These are phyloP conservation scores for Monotropa hypopitys DNA, from an alignment of 179 eudicot genomes.

Conservation along the genomic window DNA sequence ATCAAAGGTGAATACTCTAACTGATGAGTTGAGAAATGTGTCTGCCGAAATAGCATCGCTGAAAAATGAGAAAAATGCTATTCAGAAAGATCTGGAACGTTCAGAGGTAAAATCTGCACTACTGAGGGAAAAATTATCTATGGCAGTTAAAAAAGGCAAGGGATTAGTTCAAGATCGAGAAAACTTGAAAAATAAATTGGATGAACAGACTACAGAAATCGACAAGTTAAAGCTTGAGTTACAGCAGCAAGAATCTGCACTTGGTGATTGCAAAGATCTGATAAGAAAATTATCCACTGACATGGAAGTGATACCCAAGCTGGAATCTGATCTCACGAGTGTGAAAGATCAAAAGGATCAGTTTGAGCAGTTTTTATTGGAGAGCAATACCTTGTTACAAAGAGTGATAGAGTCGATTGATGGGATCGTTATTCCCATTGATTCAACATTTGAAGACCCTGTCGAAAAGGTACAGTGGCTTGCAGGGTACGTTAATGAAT, in stretches of 20 bases:
- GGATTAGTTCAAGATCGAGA: conserved; percentile 94
- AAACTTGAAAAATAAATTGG: conserved; percentile 56
- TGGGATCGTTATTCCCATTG: conserved; percentile 34
- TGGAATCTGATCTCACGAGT: conserved; percentile 49
- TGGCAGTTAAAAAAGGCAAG: conserved; percentile 98
- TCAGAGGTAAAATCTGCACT: conserved; percentile 70
- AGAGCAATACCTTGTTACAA: conserved; percentile 51
- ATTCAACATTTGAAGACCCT: conserved; percentile 42
- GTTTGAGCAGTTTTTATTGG: conserved; percentile 52
- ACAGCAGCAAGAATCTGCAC: conserved; percentile 38
- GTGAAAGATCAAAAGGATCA: conserved; percentile 47
- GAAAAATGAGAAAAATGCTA: conserved; percentile 42
- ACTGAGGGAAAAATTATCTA: conserved; percentile 75
- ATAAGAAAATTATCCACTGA: conserved; percentile 40
- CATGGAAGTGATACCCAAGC: conserved; percentile 38
- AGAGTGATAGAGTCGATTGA: conserved; percentile 45
- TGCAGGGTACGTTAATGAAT: conserved; percentile 39
- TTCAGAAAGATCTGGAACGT: conserved; percentile 54
- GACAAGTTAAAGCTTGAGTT: conserved; percentile 52
- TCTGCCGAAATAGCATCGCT: conserved; percentile 44
- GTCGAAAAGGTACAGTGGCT: conserved; percentile 62
- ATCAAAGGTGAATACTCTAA: conserved; percentile 31
- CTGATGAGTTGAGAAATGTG: conserved; percentile 30
- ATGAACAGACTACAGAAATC: conserved; percentile 64
- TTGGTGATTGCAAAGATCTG: conserved; percentile 37